Base-by-base conservation (phyloP, 106 monocot species). In the Allium cepa region DNA sequence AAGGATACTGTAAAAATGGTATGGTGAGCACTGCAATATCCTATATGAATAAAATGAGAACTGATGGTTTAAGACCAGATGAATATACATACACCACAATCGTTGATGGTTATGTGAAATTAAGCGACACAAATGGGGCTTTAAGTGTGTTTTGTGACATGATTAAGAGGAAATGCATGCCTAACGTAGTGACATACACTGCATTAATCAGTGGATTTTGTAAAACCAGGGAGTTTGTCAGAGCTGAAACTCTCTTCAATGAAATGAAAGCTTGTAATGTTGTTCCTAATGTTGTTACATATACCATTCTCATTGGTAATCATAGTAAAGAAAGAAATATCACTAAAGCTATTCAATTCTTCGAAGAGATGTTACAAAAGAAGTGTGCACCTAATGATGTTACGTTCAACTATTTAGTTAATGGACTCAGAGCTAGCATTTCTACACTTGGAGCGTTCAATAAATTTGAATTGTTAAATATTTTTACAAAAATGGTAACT, bases 201-300 rank as follows among this genome's bases (percentile, higher is more conserved):
- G 84, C 88, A 47, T 57, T 97, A 64, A 87, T 92, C 47, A 82
- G 81, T 80, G 82, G 86, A 13, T 92, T 80, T 70, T 88, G 89
- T 50, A 63, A 56, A 7, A 70, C 59, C 18, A 84, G 88, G 47
- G 75, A 96, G 52, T 69, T 81, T 14, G 47, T 60, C 12, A 79
- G 52, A 69, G 88, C 86, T 10, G 71, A 82, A 56, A 59, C 69
- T 16, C 75, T 88, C 45, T 79, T 91, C 46, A 71, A 49, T 17
- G 77, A 76, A 36, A 91, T 96, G 91, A 59, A 74, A 62, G 77
- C 59, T 49, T 49, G n/a, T 52, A 76, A 80, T 57, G 46, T 85
- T 11, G 26, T 17, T 66, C 95, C 91, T 74, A 96, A 91, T 82
- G 91, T 96, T 74, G 76, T 96, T 53, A 88, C 88, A 57, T 86